Evolutionary conservation across 2,329 filamentous ascomycete genomes (phyloP).

Genomic region (Penicillium nordicum): DNA sequence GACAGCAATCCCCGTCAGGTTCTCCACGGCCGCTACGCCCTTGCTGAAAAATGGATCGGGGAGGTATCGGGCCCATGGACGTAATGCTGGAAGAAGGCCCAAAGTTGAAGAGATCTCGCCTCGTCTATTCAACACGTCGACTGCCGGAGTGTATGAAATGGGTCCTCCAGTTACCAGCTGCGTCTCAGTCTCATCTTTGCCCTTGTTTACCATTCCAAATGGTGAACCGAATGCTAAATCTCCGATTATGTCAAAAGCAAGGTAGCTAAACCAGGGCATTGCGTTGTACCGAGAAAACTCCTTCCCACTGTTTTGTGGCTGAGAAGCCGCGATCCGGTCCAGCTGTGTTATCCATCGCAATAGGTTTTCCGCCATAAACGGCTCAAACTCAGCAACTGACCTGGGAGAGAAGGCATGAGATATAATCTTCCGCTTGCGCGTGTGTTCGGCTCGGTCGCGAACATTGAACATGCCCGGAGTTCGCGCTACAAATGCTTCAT

Average conservation of each 20-base stretch:
- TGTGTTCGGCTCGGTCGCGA: constrained; percentile 32
- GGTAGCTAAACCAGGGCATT: constrained; percentile 24
- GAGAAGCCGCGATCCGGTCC: constrained; percentile 14
- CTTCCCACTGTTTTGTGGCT: neutral
- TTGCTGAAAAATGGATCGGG: constrained; percentile 26
- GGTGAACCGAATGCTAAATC: constrained; percentile 22
- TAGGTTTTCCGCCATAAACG: constrained; percentile 29
- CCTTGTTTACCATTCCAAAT: constrained; percentile 24
- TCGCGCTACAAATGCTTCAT: constrained; percentile 35
- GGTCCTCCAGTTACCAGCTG: constrained; percentile 17
- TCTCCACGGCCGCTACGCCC: constrained; percentile 28
- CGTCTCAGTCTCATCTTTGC: constrained; percentile 18
- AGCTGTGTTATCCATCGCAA: constrained; percentile 19
- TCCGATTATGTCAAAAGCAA: constrained; percentile 23
- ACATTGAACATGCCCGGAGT: constrained; percentile 36
- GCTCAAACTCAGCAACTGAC: constrained; percentile 32
- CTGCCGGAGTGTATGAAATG: constrained; percentile 16
- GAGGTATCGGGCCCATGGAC: constrained; percentile 18
- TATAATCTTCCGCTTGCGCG: constrained; percentile 35
- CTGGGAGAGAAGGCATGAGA: constrained; percentile 34
- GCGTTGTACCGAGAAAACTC: constrained; percentile 13
- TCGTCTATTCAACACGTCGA: constrained; percentile 19
- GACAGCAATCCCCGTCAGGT: constrained; percentile 24
- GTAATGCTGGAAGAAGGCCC: constrained; percentile 15
- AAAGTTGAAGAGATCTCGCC: constrained; percentile 23